Evolutionary conservation across 73 alveolate species (phyloP).

Genomic region (Paramecium sonneborni): DNA sequence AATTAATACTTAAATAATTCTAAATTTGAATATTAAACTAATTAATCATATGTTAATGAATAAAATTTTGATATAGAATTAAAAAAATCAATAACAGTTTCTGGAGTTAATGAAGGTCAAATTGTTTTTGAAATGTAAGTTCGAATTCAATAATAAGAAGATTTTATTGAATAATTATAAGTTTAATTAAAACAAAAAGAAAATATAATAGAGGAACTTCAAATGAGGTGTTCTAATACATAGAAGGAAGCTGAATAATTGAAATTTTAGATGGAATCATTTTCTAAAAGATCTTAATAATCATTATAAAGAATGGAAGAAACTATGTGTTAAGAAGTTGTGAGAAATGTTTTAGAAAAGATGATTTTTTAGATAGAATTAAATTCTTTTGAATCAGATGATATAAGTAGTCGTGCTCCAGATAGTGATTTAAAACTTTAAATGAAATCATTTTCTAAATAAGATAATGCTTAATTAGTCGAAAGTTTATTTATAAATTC

Average conservation of each 20-base stretch:
- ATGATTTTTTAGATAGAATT: conserved; percentile 12
- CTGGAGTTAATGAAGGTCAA: conserved; percentile 27
- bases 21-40: neutral
- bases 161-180: neutral
- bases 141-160: neutral
- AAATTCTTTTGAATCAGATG: conserved; percentile 38
- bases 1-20: neutral
- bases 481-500: conserved; percentile 52
- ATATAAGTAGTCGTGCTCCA: conserved; percentile 27
- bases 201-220: neutral
- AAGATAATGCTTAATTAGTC: conserved; percentile 16
- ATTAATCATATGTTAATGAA: conserved; percentile 19
- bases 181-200: neutral
- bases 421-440: conserved; percentile 46
- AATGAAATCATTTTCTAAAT: conserved; percentile 47
- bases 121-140: conserved; percentile 13
- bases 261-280: neutral
- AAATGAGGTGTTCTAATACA: neutral
- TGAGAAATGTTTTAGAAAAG: conserved; percentile 30
- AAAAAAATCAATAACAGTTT: conserved; percentile 27
- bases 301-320: conserved; percentile 55
- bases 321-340: conserved; percentile 34
- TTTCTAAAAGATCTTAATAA: neutral
- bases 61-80: conserved; percentile 33
- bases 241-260: neutral